phyloP scores from a whole-genome alignment of 73 alveolate species.

The Paraurostyla sp. region DNA sequence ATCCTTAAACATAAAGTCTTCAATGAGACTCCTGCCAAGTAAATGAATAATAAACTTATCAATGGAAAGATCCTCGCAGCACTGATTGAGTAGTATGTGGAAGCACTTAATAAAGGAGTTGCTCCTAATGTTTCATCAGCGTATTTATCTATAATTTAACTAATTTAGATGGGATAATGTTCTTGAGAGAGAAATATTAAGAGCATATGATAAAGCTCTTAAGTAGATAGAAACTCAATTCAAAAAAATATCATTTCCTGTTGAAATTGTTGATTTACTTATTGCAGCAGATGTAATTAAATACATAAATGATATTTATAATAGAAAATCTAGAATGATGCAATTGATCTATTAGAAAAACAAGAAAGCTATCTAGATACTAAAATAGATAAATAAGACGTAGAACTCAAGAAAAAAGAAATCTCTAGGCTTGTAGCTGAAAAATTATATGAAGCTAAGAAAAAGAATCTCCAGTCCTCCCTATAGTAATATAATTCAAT shows the following conservation, averaged over 20 bases:
- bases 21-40: conserved; percentile 72
- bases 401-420: conserved; percentile 39
- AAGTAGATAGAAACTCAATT: not conserved
- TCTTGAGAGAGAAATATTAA: conserved; percentile 63
- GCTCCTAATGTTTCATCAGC: conserved; percentile 78
- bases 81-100: conserved; percentile 64
- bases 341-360: not conserved
- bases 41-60: conserved; percentile 54
- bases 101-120: conserved; percentile 73
- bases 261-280: not conserved
- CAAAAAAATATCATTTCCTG: conserved; percentile 10
- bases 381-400: conserved; percentile 29
- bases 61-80: conserved; percentile 70
- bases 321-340: conserved; percentile 28
- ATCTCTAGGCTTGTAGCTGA: not conserved
- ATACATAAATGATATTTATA: not conserved
- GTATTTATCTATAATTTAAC: not conserved
- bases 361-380: not conserved
- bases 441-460: not conserved
- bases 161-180: conserved; percentile 73
- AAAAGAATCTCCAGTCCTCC: not conserved
- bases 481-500: not conserved
- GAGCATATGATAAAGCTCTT: conserved; percentile 67
- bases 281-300: conserved; percentile 29
- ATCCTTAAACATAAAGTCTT: conserved; percentile 60